Evolutionary conservation across 805 yeast genomes (phyloP).

Genomic region (Vanderwaltozyma yarrowii): DNA sequence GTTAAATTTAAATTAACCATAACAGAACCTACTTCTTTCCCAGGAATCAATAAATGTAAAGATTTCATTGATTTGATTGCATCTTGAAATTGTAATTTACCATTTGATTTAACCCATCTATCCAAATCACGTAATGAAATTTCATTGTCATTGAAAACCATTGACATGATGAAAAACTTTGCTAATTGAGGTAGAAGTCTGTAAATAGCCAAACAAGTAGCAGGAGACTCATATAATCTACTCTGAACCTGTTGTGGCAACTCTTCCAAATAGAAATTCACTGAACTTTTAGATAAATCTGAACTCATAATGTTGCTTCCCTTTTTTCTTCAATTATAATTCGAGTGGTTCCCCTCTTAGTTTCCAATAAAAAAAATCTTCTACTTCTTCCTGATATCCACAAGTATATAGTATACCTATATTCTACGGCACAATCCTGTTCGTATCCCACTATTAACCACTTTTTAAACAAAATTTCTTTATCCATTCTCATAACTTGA

Average conservation of each 20-base stretch:
- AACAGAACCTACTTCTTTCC: conserved; percentile 18
- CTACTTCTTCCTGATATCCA: no score
- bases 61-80: conserved; percentile 69
- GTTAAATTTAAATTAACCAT: conserved; percentile 50
- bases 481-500: no score
- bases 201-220: conserved; percentile 90
- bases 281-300: conserved; percentile 51
- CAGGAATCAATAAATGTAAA: conserved; percentile 53
- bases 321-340: not conserved
- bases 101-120: conserved; percentile 59
- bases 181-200: conserved; percentile 83
- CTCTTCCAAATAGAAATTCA: conserved; percentile 81
- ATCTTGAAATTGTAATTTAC: conserved; percentile 49
- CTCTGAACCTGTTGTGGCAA: conserved; percentile 81
- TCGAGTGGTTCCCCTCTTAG: no score
- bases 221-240: conserved; percentile 77
- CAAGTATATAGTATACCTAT: no score
- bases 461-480: no score
- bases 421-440: no score
- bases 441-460: no score
- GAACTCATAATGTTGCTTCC: conserved; percentile 14
- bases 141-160: conserved; percentile 73
- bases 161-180: conserved; percentile 76
- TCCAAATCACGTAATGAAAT: conserved; percentile 58
- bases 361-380: no score